A percentile compares a stretch with the other conserved stretches of the same genome.
These are phyloP conservation scores for Suillus subaureus DNA, from an alignment of 768 basidiomycete genomes.

Conservation along the genomic window DNA sequence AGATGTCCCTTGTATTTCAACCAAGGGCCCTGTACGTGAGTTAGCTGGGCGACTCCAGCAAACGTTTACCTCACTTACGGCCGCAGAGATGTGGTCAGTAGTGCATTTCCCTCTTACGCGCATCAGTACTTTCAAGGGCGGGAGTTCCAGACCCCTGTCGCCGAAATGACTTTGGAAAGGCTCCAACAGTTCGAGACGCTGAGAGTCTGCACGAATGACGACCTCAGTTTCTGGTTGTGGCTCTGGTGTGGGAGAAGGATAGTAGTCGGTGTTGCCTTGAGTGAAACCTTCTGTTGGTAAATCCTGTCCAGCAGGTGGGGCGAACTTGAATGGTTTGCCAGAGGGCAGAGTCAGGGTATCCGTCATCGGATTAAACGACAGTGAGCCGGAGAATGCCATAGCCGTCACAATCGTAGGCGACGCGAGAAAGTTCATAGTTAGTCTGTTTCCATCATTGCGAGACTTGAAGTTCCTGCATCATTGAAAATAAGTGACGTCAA, in stretches of 20 bases:
- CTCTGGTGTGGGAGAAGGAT: constrained; percentile 72
- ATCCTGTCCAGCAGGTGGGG: constrained; percentile 80
- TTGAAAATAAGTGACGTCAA: constrained; percentile 7
- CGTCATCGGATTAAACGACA: constrained; percentile 91
- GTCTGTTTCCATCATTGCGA: constrained; percentile 91
- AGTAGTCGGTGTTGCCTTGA: constrained; percentile 69
- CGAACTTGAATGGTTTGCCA: constrained; percentile 82
- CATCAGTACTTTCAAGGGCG: constrained; percentile 82
- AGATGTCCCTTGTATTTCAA: constrained; percentile 98
- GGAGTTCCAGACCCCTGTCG: constrained; percentile 68
- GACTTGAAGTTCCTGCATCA: constrained; percentile 77
- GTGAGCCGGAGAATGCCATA: constrained; percentile 92
- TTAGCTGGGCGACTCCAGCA: background rate
- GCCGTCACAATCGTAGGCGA: constrained; percentile 97
- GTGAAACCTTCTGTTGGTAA: constrained; percentile 85
- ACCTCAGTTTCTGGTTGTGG: constrained; percentile 79
- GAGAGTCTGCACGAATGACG: constrained; percentile 75
- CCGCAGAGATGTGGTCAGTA: constrained; percentile 98
- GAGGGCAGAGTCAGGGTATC: constrained; percentile 70
- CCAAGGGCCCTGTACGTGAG: constrained; percentile 79
- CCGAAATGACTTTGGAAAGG: constrained; percentile 85
- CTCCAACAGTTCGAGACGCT: constrained; percentile 83
- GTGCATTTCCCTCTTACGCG: constrained; percentile 98
- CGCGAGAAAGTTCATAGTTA: constrained; percentile 97
- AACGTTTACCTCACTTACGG: constrained; percentile 48